A percentile compares a stretch with the other conserved stretches of the same genome.
phyloP scores from a whole-genome alignment of 202 grass and related monocot genomes.

The Bolboschoenoplectus hybrid region DNA sequence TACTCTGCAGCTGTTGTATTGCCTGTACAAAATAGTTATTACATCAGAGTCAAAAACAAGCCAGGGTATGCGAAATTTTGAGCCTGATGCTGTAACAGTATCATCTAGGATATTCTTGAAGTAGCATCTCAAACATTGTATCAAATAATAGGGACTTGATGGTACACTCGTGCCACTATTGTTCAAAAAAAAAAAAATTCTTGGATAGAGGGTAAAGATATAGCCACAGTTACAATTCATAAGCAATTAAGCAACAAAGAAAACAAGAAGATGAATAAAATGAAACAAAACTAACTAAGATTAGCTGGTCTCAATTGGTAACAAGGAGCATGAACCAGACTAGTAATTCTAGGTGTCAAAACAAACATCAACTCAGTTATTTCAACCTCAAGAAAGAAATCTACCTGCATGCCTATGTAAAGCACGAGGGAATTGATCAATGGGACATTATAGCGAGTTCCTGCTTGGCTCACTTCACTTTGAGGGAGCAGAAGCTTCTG shows the following conservation, averaged over 20 bases:
- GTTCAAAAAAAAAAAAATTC: background rate
- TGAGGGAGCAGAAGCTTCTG: conserved; percentile 76
- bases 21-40: conserved; percentile 54
- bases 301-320: conserved; percentile 27
- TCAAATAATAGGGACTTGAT: background rate
- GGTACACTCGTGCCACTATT: background rate
- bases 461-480: conserved; percentile 69
- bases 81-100: background rate
- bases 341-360: background rate
- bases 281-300: background rate
- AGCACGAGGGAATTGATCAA: conserved; percentile 92
- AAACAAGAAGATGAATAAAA: background rate
- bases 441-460: conserved; percentile 91
- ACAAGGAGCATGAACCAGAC: conserved; percentile 12
- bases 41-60: conserved; percentile 22
- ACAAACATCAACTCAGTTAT: conserved; percentile 13
- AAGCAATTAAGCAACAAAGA: background rate
- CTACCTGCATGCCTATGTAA: conserved; percentile 93
- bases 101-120: background rate
- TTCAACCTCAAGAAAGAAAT: conserved; percentile 39
- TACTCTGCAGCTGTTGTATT: conserved; percentile 84
- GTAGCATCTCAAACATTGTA: conserved; percentile 1
- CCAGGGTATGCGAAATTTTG: background rate
- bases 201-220: background rate
- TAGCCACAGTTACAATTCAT: conserved; percentile 3